Conservation (phyloP, 2,329 filamentous ascomycete species). For the Dendrostoma leiphaemia region DNA sequence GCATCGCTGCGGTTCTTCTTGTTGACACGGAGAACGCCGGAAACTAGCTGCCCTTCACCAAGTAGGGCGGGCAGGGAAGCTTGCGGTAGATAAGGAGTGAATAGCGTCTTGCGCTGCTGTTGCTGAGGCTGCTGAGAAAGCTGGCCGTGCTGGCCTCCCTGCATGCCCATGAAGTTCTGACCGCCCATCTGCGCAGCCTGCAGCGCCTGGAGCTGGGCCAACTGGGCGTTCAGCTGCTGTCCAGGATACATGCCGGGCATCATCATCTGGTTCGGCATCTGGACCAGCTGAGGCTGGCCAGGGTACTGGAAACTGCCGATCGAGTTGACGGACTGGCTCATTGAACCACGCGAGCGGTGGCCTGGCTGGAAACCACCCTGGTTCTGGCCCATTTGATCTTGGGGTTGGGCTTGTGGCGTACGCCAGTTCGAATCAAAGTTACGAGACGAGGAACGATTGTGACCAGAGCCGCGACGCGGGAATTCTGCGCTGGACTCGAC, state of each 20-base stretch:
- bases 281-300: slow-evolving; percentile 81
- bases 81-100: slow-evolving; percentile 96
- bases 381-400: slow-evolving; percentile 46
- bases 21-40: slow-evolving; percentile 95
- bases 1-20: slow-evolving; percentile 99
- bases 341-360: slow-evolving; percentile 80
- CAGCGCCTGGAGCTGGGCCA: slow-evolving; percentile 87
- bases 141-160: slow-evolving; percentile 70
- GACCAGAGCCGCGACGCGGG: slow-evolving; percentile 74
- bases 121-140: slow-evolving; percentile 71
- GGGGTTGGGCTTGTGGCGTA: slow-evolving; percentile 75
- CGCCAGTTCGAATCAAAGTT: slow-evolving; percentile 99
- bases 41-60: slow-evolving; percentile 88
- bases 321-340: slow-evolving; percentile 79
- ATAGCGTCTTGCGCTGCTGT: slow-evolving; percentile 95
- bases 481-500: slow-evolving; percentile 58
- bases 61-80: slow-evolving; percentile 88
- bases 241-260: slow-evolving; percentile 79
- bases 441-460: slow-evolving; percentile 78
- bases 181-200: slow-evolving; percentile 83
- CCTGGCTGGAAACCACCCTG: slow-evolving; percentile 83
- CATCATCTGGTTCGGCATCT: slow-evolving; percentile 75
- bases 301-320: slow-evolving; percentile 89
- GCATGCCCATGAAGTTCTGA: slow-evolving; percentile 68
- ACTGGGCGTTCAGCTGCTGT: slow-evolving; percentile 85